A percentile compares a stretch with the other conserved stretches of the same genome.
Conservation (phyloP, 1,139 yeast species). For the Candida buenavistaensis region DNA sequence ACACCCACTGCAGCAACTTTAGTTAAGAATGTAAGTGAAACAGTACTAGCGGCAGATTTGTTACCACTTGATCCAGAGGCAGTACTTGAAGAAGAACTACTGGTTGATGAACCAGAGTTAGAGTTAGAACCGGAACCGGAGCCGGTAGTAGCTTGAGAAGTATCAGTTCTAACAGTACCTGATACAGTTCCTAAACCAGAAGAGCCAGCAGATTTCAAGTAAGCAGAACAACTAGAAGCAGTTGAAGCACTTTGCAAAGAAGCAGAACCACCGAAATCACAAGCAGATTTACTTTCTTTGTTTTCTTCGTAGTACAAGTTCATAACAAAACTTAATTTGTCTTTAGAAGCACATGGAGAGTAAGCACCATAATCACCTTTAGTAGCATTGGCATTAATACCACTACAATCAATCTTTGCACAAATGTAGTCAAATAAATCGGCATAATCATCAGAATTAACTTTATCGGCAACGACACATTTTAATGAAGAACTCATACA, state of each 20-base stretch:
- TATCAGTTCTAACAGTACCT: conserved; percentile 27
- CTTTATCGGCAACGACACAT: conserved; percentile 51
- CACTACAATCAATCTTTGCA: conserved; percentile 47
- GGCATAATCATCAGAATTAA: conserved; percentile 49
- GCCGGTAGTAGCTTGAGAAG: conserved; percentile 32
- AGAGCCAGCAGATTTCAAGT: conserved; percentile 40
- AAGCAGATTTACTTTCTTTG: conserved; percentile 47
- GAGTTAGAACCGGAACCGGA: conserved; percentile 22
- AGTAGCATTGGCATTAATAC: conserved; percentile 60
- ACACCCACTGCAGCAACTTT: conserved; percentile 23
- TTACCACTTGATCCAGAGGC: conserved; percentile 12
- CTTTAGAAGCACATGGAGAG: conserved; percentile 59
- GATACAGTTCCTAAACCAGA: conserved; percentile 42
- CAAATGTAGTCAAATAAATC: conserved; percentile 57
- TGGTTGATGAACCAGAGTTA: conserved; percentile 16
- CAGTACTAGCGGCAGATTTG: conserved; percentile 17
- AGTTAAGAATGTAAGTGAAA: conserved; percentile 11
- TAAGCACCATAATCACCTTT: conserved; percentile 62
- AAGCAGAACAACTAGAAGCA: conserved; percentile 54
- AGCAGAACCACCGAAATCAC: conserved; percentile 72
- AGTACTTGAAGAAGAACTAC: conserved; percentile 15
- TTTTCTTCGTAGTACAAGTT: conserved; percentile 57
- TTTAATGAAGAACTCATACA: conserved; percentile 51
- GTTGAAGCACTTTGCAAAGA: conserved; percentile 44
- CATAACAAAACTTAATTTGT: conserved; percentile 61